Evolutionary conservation across 2,329 filamentous ascomycete species (phyloP).

Genomic region (Pyrenophora tritici-repentis): DNA sequence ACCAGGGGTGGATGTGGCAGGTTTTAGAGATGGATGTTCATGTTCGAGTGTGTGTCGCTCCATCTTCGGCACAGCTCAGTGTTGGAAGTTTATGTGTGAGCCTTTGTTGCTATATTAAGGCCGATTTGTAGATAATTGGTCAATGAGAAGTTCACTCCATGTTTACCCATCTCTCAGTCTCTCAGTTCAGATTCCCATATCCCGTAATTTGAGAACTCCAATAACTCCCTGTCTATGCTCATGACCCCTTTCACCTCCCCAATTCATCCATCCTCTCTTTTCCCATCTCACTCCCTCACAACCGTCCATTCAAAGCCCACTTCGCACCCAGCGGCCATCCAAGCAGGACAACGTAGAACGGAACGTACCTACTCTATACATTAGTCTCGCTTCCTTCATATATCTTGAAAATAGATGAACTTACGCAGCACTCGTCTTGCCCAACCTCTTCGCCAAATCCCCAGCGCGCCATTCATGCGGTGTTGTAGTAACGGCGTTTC

Average conservation of each 20-base stretch:
- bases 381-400: neutral
- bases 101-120: too few relatives aligned
- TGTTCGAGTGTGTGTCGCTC: too few relatives aligned
- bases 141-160: too few relatives aligned
- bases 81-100: too few relatives aligned
- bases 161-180: too few relatives aligned
- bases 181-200: too few relatives aligned
- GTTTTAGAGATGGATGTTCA: too few relatives aligned
- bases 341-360: slow-evolving; percentile 34
- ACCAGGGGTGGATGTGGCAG: too few relatives aligned
- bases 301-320: slow-evolving; percentile 28
- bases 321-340: slow-evolving; percentile 42
- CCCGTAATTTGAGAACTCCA: neutral
- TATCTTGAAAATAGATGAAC: slow-evolving; percentile 6
- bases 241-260: neutral
- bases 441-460: slow-evolving; percentile 28
- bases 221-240: neutral
- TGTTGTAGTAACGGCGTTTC: slow-evolving; percentile 33
- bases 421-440: slow-evolving; percentile 35
- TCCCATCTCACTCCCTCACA: neutral
- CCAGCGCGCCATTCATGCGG: slow-evolving; percentile 33
- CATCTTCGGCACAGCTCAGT: too few relatives aligned
- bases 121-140: too few relatives aligned
- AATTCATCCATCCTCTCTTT: neutral
- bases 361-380: slow-evolving; percentile 31